These are phyloP conservation scores for Trametes cingulata DNA, from an alignment of 768 basidiomycete genomes.

Conservation along the genomic window DNA sequence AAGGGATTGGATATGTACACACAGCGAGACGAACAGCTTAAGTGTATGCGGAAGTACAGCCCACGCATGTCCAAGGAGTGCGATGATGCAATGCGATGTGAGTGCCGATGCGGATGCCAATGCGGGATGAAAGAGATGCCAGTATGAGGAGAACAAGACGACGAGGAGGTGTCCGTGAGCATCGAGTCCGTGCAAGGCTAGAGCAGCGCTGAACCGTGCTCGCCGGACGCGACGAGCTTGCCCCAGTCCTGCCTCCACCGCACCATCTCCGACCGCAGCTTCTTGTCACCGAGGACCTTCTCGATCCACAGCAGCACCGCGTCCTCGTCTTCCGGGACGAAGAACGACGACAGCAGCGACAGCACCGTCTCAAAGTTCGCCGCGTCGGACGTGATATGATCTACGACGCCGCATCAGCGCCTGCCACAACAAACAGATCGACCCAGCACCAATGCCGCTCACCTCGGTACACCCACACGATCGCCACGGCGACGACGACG, in stretches of 20 bases:
- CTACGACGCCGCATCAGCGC: constrained; percentile 38
- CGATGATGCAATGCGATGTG: constrained; percentile 6
- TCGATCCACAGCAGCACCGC: constrained; percentile 79
- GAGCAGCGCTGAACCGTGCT: constrained; percentile 60
- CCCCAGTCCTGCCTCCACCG: constrained; percentile 84
- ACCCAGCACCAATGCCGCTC: constrained; percentile 23
- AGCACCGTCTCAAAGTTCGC: constrained; percentile 92
- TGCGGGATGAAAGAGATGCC: neutral
- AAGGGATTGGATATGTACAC: constrained; percentile 15
- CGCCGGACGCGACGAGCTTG: constrained; percentile 62
- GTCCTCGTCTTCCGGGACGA: constrained; percentile 91
- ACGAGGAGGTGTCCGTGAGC: constrained; percentile 9
- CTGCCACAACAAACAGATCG: neutral
- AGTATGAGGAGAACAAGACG: neutral
- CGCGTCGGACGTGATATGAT: constrained; percentile 75
- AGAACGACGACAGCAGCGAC: constrained; percentile 90
- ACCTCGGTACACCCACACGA: constrained; percentile 93
- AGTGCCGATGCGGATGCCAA: neutral
- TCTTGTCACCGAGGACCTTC: constrained; percentile 57
- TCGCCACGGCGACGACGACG: constrained; percentile 79
- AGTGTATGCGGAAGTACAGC: constrained; percentile 10
- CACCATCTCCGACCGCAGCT: constrained; percentile 66
- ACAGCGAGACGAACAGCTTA: constrained; percentile 14
- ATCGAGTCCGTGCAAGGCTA: constrained; percentile 32
- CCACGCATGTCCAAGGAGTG: constrained; percentile 5